phyloP scores from a whole-genome alignment of 73 alveolate genomes.

The Paramecium sonneborni region DNA sequence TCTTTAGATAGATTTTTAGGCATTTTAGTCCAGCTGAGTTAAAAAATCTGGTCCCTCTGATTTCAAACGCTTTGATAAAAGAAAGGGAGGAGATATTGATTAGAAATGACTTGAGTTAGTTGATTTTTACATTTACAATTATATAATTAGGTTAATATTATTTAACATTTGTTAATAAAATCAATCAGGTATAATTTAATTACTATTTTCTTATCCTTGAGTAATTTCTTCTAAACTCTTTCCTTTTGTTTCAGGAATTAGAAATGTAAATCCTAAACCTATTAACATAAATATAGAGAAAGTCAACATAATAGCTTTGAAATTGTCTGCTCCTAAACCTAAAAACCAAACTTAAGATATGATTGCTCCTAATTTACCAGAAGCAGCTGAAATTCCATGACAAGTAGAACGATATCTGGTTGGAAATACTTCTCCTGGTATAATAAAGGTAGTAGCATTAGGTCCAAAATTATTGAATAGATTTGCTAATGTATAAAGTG shows the following conservation, averaged over 20 bases:
- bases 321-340: background rate
- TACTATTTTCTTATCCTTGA: no score
- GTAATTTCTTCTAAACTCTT: no score
- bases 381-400: conserved; percentile 53
- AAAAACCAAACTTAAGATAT: background rate
- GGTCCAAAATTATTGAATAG: conserved; percentile 29
- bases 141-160: no score
- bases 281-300: background rate
- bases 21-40: background rate
- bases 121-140: background rate
- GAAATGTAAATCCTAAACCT: background rate
- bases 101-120: background rate
- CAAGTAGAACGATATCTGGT: background rate
- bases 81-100: background rate
- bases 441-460: conserved; percentile 43
- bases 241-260: background rate
- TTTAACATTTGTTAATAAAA: background rate
- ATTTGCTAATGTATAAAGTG: background rate
- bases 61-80: background rate
- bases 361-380: conserved; percentile 30
- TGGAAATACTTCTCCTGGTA: conserved; percentile 60
- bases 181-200: background rate
- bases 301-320: background rate
- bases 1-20: background rate
- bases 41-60: background rate